A percentile compares a stretch with the other conserved stretches of the same genome.
Evolutionary conservation across 371 early-diverging fungal species (phyloP).

Genomic region (Apophysomyces sp.): DNA sequence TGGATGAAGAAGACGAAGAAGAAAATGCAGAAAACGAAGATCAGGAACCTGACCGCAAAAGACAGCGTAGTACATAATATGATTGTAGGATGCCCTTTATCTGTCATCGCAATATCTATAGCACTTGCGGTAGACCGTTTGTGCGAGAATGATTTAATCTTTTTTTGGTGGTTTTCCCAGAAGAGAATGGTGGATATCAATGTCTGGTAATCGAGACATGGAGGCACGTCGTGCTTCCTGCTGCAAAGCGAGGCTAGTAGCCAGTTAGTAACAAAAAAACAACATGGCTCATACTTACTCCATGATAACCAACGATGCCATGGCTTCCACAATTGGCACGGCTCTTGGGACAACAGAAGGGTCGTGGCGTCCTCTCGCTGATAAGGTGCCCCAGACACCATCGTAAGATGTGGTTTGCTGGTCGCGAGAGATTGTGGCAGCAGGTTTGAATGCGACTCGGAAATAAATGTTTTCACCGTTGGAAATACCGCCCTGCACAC

Average conservation of each 20-base stretch:
- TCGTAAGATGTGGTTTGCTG: constrained; percentile 88
- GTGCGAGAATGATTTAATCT: constrained; percentile 7
- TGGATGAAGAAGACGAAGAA: background rate
- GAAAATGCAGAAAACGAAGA: constrained; percentile 3
- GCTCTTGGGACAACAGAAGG: constrained; percentile 97
- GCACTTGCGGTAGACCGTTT: too few relatives aligned
- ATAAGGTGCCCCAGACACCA: constrained; percentile 79
- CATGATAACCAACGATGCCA: constrained; percentile 94
- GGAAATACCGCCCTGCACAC: constrained; percentile 96
- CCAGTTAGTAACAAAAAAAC: background rate
- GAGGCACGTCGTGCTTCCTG: constrained; percentile 68
- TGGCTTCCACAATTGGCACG: constrained; percentile 96
- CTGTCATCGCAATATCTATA: too few relatives aligned
- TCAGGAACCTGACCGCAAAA: background rate
- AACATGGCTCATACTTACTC: constrained; percentile 58
- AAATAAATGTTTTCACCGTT: constrained; percentile 97
- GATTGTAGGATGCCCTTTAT: too few relatives aligned
- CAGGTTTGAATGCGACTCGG: constrained; percentile 95
- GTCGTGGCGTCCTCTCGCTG: constrained; percentile 96
- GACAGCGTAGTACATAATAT: background rate
- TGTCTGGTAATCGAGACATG: constrained; percentile 51
- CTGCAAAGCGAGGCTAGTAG: constrained; percentile 54
- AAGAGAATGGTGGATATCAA: constrained; percentile 46
- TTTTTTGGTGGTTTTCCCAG: constrained; percentile 39
- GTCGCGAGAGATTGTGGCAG: constrained; percentile 92